Evolutionary conservation across 352 stramenopile species (phyloP).

Genomic region (Pythium pectinolyticum): DNA sequence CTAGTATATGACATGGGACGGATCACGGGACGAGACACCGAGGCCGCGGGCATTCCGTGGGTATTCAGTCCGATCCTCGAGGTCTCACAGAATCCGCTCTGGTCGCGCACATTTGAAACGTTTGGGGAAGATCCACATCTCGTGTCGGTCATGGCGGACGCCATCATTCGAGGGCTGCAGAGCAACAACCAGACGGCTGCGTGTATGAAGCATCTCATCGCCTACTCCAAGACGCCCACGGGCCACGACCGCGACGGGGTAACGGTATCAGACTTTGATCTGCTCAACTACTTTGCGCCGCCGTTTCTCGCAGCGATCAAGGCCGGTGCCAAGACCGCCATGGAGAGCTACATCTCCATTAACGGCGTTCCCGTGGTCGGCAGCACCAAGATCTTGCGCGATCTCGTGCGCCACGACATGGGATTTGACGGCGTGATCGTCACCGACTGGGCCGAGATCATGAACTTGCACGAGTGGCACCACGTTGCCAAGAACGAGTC

Average conservation of each 20-base stretch:
- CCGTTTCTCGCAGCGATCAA: conserved; percentile 83
- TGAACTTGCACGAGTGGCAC: conserved; percentile 68
- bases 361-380: conserved; percentile 91
- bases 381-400: conserved; percentile 60
- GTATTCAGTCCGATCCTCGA: conserved; percentile 89
- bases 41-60: conserved; percentile 87
- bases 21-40: conserved; percentile 82
- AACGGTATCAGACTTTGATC: conserved; percentile 68
- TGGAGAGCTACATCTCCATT: conserved; percentile 94
- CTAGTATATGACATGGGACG: conserved; percentile 66
- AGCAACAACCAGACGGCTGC: conserved; percentile 58
- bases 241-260: conserved; percentile 84
- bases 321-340: conserved; percentile 83
- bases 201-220: conserved; percentile 91
- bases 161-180: conserved; percentile 85
- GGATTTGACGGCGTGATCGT: conserved; percentile 73
- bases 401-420: conserved; percentile 54
- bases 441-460: conserved; percentile 85
- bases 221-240: conserved; percentile 78
- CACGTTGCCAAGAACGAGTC: conserved; percentile 34
- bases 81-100: conserved; percentile 86
- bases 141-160: conserved; percentile 75
- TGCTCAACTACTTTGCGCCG: conserved; percentile 86
- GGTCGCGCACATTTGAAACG: conserved; percentile 91
- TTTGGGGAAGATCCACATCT: conserved; percentile 92